Conservation (phyloP, 192 early-diverging fungal species). For the Spizellomyces punctatus region DNA sequence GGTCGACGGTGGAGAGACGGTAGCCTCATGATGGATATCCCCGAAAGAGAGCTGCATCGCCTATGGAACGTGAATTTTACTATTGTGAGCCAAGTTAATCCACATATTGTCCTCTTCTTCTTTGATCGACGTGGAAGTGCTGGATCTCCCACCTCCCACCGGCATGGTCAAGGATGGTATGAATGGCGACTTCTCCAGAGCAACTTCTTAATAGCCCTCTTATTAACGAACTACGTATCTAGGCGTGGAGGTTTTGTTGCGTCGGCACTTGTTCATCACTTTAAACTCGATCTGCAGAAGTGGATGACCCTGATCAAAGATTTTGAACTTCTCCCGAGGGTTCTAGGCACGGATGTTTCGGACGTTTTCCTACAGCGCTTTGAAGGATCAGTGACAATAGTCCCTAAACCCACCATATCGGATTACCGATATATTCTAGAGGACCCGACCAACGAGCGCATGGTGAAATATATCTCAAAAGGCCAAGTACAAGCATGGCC, state of each 20-base stretch:
- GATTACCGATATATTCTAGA: constrained; percentile 68
- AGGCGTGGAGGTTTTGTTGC: constrained; percentile 87
- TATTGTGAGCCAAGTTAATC: constrained; percentile 85
- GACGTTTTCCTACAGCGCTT: constrained; percentile 87
- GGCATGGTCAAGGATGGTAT: constrained; percentile 70
- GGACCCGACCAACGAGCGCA: constrained; percentile 62
- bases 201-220: constrained; percentile 60
- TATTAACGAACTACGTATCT: not conserved
- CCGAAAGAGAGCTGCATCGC: constrained; percentile 71
- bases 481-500: constrained; percentile 74
- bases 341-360: constrained; percentile 79
- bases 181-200: constrained; percentile 48
- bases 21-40: constrained; percentile 73
- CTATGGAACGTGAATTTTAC: constrained; percentile 86
- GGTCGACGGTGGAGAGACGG: constrained; percentile 86
- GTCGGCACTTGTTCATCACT: constrained; percentile 73
- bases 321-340: constrained; percentile 73
- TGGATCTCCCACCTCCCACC: constrained; percentile 73
- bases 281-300: constrained; percentile 85
- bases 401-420: constrained; percentile 58
- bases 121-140: constrained; percentile 76
- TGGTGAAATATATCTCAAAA: constrained; percentile 57
- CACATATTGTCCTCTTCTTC: constrained; percentile 86
- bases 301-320: constrained; percentile 82
- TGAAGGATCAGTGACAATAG: constrained; percentile 86